Percentiles rank a stretch among this genome's conserved stretches.
These are phyloP conservation scores for Fusarium hainanense DNA, from an alignment of 2,329 filamentous ascomycete species.

Conservation along the genomic window DNA sequence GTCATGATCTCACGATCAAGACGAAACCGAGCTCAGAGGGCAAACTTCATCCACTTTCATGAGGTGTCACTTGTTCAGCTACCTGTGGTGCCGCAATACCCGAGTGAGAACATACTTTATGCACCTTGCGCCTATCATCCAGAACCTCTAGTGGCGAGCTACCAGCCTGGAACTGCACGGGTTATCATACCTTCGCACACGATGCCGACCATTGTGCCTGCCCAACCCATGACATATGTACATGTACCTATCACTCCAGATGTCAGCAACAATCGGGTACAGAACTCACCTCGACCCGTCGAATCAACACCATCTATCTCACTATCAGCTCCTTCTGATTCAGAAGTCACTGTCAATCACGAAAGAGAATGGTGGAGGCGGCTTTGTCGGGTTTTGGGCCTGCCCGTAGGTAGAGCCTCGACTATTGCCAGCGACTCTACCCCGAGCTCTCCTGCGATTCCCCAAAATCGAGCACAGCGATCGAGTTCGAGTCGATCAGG, in stretches of 20 bases:
- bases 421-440: slow-evolving; percentile 49
- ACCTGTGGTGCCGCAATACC: slow-evolving; percentile 28
- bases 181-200: slow-evolving; percentile 7
- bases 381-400: slow-evolving; percentile 42
- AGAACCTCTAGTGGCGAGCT: background rate
- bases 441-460: slow-evolving; percentile 21
- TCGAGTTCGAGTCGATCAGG: background rate
- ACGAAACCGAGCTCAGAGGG: background rate
- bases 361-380: slow-evolving; percentile 44
- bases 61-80: slow-evolving; percentile 24
- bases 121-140: slow-evolving; percentile 33
- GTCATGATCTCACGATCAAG: slow-evolving; percentile 9
- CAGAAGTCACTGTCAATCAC: slow-evolving; percentile 6
- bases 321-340: background rate
- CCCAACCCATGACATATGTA: background rate
- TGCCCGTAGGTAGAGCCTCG: slow-evolving; percentile 51
- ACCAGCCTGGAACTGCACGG: background rate
- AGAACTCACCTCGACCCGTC: background rate
- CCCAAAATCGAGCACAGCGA: slow-evolving; percentile 3
- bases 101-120: slow-evolving; percentile 24
- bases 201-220: slow-evolving; percentile 7
- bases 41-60: background rate
- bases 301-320: background rate
- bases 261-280: background rate
- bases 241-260: background rate